Evolutionary conservation across 2,329 filamentous ascomycete species (phyloP).

Genomic region (Cadophora sp.): DNA sequence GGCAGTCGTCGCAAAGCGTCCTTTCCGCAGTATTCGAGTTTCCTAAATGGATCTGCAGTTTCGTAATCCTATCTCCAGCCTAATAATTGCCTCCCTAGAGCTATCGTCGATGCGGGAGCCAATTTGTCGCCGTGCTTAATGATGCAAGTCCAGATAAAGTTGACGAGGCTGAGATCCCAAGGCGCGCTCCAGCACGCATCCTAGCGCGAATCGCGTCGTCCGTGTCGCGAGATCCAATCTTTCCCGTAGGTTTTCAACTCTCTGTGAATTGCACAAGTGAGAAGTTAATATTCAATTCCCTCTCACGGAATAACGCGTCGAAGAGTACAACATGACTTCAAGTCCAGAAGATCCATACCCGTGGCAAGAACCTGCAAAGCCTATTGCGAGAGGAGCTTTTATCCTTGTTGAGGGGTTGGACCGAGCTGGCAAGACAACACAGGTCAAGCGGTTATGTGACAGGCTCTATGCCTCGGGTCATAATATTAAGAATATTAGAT

Average conservation of each 20-base stretch:
- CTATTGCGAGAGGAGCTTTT: conserved; percentile 59
- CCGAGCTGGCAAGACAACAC: conserved; percentile 75
- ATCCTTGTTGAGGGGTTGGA: conserved; percentile 78
- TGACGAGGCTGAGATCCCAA: conserved; percentile 23
- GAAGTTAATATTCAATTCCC: not conserved
- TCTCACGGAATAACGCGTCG: not conserved
- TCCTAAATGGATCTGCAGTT: not conserved
- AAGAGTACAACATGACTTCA: conserved; percentile 28
- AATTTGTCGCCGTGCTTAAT: conserved; percentile 1
- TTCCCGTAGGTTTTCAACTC: not conserved
- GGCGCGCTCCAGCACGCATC: not conserved
- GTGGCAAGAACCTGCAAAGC: conserved; percentile 39
- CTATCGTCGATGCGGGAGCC: not conserved
- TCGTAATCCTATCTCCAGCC: not conserved
- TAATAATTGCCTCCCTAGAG: too few relatives aligned
- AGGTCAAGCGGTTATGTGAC: conserved; percentile 64
- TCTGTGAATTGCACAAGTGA: not conserved
- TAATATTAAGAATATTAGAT: conserved; percentile 64
- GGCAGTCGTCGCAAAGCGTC: not conserved
- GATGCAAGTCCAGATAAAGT: conserved; percentile 13
- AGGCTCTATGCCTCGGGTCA: conserved; percentile 58
- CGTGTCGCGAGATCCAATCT: not conserved
- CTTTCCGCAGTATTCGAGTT: not conserved
- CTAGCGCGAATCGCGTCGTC: conserved; percentile 11
- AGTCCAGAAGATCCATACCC: conserved; percentile 29